Conservation (phyloP, 176 grass and related monocot species). For the Triticum dicoccoides region DNA sequence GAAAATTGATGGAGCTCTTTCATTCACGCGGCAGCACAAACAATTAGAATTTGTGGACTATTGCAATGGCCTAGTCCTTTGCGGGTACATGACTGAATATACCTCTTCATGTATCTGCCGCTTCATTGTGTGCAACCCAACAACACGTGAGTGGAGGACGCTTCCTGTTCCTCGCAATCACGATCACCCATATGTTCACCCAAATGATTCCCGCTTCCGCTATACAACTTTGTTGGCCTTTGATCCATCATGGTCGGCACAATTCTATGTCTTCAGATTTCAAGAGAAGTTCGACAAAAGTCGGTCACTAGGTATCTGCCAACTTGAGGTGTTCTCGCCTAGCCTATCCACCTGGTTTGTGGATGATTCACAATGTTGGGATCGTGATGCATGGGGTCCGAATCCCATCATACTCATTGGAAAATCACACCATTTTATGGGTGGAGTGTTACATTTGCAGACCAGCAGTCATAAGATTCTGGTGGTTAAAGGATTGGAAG, state of each 20-base stretch:
- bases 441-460: background rate
- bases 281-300: background rate
- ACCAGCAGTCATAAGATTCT: background rate
- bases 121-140: conserved; percentile 35
- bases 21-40: conserved; percentile 22
- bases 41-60: conserved; percentile 29
- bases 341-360: background rate
- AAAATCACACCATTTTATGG: background rate
- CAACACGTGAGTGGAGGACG: conserved; percentile 25
- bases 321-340: background rate
- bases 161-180: conserved; percentile 23
- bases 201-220: background rate
- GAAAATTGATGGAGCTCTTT: background rate
- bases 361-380: background rate
- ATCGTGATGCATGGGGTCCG: background rate
- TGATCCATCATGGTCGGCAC: conserved; percentile 15
- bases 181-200: background rate
- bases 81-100: background rate
- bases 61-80: conserved; percentile 50
- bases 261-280: conserved; percentile 27
- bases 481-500: background rate
- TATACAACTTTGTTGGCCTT: background rate
- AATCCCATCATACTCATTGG: background rate
- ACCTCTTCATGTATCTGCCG: background rate
- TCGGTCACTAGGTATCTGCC: no score